Conservation (phyloP, 2,329 filamentous ascomycete genomes). For the Neoascochyta sp. region DNA sequence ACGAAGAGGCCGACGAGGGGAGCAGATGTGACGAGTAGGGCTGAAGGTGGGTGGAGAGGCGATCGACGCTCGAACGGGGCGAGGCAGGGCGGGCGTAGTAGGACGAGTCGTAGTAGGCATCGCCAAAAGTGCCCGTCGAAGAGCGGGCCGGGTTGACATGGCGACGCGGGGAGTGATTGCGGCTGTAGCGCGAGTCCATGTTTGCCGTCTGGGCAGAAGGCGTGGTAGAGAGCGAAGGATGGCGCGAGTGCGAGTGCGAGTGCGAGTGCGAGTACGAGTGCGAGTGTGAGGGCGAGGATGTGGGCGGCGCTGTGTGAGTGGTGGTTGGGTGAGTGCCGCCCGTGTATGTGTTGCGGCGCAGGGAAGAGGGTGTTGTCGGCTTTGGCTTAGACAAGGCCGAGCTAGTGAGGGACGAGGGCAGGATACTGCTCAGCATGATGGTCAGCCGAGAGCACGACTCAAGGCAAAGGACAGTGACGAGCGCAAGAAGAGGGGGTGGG, state of each 20-base stretch:
- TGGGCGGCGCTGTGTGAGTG: no score
- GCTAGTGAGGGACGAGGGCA: conserved; percentile 23
- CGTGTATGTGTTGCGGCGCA: conserved; percentile 12
- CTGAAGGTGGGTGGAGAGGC: conserved; percentile 22
- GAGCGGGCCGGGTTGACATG: conserved; percentile 31
- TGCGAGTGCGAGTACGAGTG: conserved; percentile 1
- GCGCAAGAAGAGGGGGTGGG: no score
- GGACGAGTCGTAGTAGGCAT: conserved; percentile 31
- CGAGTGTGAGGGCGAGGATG: no score
- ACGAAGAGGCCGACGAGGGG: conserved; percentile 24
- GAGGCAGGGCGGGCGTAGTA: conserved; percentile 32
- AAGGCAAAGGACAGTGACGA: no score
- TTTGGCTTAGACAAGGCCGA: no score
- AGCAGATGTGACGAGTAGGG: conserved; percentile 11
- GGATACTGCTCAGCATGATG: conserved; percentile 33
- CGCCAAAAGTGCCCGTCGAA: conserved; percentile 37
- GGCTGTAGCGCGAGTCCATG: conserved; percentile 37
- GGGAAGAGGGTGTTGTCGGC: conserved; percentile 10
- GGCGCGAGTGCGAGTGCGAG: conserved; percentile 7
- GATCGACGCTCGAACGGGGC: conserved; percentile 35
- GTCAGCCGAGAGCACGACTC: no score
- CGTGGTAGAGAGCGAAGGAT: conserved; percentile 18
- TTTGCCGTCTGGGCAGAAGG: conserved; percentile 19
- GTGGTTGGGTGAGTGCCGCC: no score
- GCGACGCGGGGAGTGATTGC: conserved; percentile 36